Base-by-base conservation (phyloP, 768 basidiomycete genomes). In the Suillus spraguei region DNA sequence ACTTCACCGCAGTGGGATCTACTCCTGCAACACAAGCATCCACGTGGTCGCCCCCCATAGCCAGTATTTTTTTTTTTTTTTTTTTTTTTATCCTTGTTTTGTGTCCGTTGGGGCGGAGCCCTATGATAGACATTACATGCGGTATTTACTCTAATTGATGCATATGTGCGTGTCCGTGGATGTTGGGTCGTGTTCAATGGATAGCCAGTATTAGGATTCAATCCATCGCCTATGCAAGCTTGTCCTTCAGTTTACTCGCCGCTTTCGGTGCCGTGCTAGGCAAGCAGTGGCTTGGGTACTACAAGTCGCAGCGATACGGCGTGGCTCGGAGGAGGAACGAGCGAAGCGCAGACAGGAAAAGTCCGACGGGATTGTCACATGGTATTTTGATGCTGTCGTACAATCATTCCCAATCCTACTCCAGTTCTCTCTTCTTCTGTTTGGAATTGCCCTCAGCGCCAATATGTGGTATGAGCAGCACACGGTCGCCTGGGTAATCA, bases 221-320 rank as follows among this genome's bases (percentile, higher is more conserved):
- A 42, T 49, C 47, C 16, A 42, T 67, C 17, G 35, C 39, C 2
- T 67, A 67, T n/a, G 58, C 59, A 14, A 67, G 66, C 44, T 55
- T 67, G 36, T 39, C 66, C 5, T 42, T 42, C 20, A 63, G 61
- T 35, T 58, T 67, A 5, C 54, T 64, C 22, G 66, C 66, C 13
- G 66, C 66, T 11, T 33, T 67, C 13, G 61, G 65, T 9, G 66
- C 66, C 3, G 49, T 67, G 22, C 32, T 67, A 20, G 66, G 66
- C 16, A 67, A 67, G 41, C 66, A 67, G 47, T 67, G 66, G 66
- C 66, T 67, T 9, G 33, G 22, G 35, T 14, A 63, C 32, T 59
- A 59, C 54, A 44, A 41, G 20, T 35, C 28, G 2, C 44, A 32
- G 2, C 3, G 47, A 49, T 49, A 49, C 1, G 54, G 52, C 14